Evolutionary conservation across 2,329 filamentous ascomycete genomes (phyloP), one percentile per base, ranked within the genome.

Genomic region (Amauroascus niger): DNA sequence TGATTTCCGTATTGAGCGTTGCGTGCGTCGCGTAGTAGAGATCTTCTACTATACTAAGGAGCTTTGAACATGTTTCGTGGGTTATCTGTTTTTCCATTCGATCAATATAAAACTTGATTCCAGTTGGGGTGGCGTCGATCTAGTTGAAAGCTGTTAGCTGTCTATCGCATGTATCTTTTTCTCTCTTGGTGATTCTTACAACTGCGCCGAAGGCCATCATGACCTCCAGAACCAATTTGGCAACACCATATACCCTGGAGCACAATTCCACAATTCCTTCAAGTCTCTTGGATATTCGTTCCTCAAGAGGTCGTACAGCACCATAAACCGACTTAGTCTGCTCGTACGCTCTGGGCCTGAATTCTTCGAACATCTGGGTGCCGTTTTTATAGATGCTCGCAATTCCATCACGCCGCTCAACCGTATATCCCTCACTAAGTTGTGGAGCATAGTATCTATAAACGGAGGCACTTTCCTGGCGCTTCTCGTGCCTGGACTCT

Each of bases 21-120:
- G 69, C 61, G 50, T 69, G 69, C 22, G 70, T 50, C 9, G 64
- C 60, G 51, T 71, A 70, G 50, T 64, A 72, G 6, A 72, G 60
- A 24, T 65, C 65, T 49, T 71, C 68, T 16, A 64, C 59, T 11
- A 59, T 62, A n/a, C 63, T 60, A 43, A 71, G 63, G n/a, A 72
- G 60, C 5, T 59, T 55, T 20, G 55, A 44, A 14, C 67, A 58
- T 4, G 63, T 64, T 3, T 62, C 54, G n/a, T 62, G 61, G 20
- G 53, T 57, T 18, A 70, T 54, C 14, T 64, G 51, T 20, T 56
- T 47, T 52, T 72, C 69, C 2, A 63, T 63, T 11, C 59, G 62
- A 14, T 58, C 57, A 53, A 69, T 63, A 60, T 66, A 66, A 48
- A 60, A 61, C 41, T 62, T 47, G 9, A 71, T 60, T 16, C 66